Conservation (phyloP, 306 rosid genomes). For the Potentilla sterilis region DNA sequence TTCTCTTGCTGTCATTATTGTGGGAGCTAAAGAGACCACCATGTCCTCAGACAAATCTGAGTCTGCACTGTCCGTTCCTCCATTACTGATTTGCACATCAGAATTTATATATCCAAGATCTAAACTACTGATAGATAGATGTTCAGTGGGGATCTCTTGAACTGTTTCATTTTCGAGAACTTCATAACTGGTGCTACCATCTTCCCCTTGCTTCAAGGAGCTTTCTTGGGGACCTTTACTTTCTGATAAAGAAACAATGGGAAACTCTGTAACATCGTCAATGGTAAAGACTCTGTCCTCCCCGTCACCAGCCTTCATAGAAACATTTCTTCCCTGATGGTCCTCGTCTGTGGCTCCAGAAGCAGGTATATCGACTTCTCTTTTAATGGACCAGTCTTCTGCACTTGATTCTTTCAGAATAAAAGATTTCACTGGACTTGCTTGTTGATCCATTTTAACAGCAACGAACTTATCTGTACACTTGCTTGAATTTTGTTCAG, state of each 20-base stretch:
- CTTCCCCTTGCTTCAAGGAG: slow-evolving; percentile 29
- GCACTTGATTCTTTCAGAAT: slow-evolving; percentile 24
- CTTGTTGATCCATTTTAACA: slow-evolving; percentile 27
- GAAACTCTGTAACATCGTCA: slow-evolving; percentile 8
- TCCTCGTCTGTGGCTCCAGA: slow-evolving; percentile 30
- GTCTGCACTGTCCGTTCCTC: slow-evolving; percentile 30
- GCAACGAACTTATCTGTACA: slow-evolving; percentile 22
- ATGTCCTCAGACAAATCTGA: slow-evolving; percentile 24
- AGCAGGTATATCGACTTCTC: slow-evolving; percentile 7
- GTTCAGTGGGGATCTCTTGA: slow-evolving; percentile 24
- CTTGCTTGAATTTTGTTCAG: slow-evolving; percentile 20
- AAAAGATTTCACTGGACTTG: slow-evolving; percentile 19
- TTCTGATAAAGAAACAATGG: slow-evolving; percentile 26
- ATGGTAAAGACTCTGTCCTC: slow-evolving; percentile 20
- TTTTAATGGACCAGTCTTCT: slow-evolving; percentile 17
- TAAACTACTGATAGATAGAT: slow-evolving; percentile 23
- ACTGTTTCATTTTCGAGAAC: slow-evolving; percentile 29
- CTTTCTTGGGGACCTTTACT: slow-evolving; percentile 27
- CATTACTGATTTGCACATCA: slow-evolving; percentile 18
- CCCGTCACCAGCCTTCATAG: slow-evolving; percentile 21
- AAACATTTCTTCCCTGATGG: slow-evolving; percentile 23
- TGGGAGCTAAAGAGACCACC: slow-evolving; percentile 39
- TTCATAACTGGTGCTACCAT: slow-evolving; percentile 29
- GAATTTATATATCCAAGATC: slow-evolving; percentile 30
- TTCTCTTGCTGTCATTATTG: slow-evolving; percentile 23